phyloP scores from a whole-genome alignment of 768 basidiomycete species.

The Rhodotorula diobovata region DNA sequence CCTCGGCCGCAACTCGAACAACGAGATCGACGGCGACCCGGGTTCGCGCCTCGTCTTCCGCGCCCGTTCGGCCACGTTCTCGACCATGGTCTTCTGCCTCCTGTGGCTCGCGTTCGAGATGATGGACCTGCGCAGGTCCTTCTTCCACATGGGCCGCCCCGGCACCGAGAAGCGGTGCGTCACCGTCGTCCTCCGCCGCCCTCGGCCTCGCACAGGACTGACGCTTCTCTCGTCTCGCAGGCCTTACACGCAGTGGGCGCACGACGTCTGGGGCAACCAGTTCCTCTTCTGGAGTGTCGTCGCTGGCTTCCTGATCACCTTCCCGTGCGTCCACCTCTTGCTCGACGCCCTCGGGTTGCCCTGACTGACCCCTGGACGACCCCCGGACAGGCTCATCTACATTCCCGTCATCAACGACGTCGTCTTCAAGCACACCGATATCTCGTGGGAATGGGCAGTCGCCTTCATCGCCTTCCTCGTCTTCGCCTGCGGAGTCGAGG shows the following conservation, averaged over 20 bases:
- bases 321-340: not conserved
- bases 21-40: constrained; percentile 45
- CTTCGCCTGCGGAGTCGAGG: constrained; percentile 37
- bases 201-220: not conserved
- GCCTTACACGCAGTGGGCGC: constrained; percentile 21
- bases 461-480: constrained; percentile 44
- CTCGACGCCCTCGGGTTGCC: constrained; percentile 43
- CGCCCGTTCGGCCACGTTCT: constrained; percentile 49
- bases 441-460: constrained; percentile 35
- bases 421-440: constrained; percentile 46
- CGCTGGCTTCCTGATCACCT: not conserved
- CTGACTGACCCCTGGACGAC: not conserved
- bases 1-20: constrained; percentile 33
- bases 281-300: constrained; percentile 32
- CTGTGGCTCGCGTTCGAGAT: constrained; percentile 42
- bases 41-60: constrained; percentile 48
- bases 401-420: constrained; percentile 40
- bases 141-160: constrained; percentile 44
- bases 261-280: constrained; percentile 33
- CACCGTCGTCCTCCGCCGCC: too few relatives aligned
- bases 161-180: constrained; percentile 11
- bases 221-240: not conserved
- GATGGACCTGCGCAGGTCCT: constrained; percentile 39
- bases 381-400: constrained; percentile 44
- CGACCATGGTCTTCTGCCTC: constrained; percentile 42